These are phyloP conservation scores for Xylogone sp. DNA, from an alignment of 2,329 filamentous ascomycete genomes.

Conservation along the genomic window DNA sequence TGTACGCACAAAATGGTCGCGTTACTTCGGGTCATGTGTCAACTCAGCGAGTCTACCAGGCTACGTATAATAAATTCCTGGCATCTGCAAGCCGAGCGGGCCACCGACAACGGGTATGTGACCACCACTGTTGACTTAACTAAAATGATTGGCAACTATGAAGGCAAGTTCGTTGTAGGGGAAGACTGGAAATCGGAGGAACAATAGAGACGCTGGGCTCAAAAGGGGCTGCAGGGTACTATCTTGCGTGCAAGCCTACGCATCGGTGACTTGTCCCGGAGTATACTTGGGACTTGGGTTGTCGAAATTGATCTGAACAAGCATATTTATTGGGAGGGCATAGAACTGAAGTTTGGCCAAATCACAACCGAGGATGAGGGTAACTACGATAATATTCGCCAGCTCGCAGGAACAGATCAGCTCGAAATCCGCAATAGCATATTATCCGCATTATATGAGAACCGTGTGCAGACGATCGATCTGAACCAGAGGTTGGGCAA, in stretches of 20 bases:
- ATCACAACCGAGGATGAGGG: not conserved
- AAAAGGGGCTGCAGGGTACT: not conserved
- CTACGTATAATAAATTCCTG: not conserved
- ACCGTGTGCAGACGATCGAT: not conserved
- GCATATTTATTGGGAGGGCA: not conserved
- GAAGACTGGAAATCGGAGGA: not conserved
- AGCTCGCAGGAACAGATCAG: not conserved
- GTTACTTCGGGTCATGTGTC: not conserved
- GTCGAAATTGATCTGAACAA: not conserved
- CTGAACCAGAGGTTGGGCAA: not conserved
- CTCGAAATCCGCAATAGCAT: not conserved
- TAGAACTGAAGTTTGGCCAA: not conserved
- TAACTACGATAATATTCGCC: not conserved
- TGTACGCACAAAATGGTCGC: not conserved
- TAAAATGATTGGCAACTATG: not conserved
- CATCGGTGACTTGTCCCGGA: not conserved
- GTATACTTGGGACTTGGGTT: not conserved
- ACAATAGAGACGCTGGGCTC: not conserved
- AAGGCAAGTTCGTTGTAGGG: not conserved
- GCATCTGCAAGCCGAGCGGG: not conserved
- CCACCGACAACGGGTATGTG: not conserved
- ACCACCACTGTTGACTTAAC: not conserved
- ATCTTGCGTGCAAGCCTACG: not conserved
- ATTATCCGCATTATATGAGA: not conserved
- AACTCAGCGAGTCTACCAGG: not conserved